Conservation (phyloP, 208 protist species). For the Crithidia brevicula region DNA sequence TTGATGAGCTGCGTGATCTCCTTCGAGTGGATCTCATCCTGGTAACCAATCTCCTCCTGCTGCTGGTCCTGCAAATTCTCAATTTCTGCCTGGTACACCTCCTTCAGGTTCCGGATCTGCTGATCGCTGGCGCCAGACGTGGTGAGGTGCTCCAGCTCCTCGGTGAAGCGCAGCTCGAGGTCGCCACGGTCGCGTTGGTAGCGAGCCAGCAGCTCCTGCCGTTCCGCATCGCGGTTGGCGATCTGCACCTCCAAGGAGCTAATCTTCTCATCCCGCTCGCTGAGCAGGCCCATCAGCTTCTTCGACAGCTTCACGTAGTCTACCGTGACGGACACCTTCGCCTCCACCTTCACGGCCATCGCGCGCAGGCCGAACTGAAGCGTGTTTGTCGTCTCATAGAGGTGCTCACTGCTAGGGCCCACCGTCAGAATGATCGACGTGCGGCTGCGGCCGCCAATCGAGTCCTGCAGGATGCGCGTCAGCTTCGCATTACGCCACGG, state of each 20-base stretch:
- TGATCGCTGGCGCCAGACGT: slow-evolving; percentile 67
- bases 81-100: slow-evolving; percentile 79
- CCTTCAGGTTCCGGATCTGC: slow-evolving; percentile 77
- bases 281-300: slow-evolving; percentile 73
- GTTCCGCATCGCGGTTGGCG: slow-evolving; percentile 75
- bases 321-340: slow-evolving; percentile 77
- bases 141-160: slow-evolving; percentile 63
- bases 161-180: slow-evolving; percentile 62
- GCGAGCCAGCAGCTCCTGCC: slow-evolving; percentile 65
- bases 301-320: slow-evolving; percentile 86
- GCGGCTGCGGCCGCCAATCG: slow-evolving; percentile 89
- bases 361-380: slow-evolving; percentile 86
- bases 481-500: slow-evolving; percentile 94
- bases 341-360: slow-evolving; percentile 87
- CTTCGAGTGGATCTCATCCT: slow-evolving; percentile 82
- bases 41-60: slow-evolving; percentile 79
- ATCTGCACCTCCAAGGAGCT: slow-evolving; percentile 79
- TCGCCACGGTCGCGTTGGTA: slow-evolving; percentile 64
- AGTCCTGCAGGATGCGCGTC: slow-evolving; percentile 92
- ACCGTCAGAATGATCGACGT: slow-evolving; percentile 91
- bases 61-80: slow-evolving; percentile 89
- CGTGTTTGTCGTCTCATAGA: slow-evolving; percentile 88
- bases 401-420: slow-evolving; percentile 82
- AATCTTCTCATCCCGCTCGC: slow-evolving; percentile 78
- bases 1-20: slow-evolving; percentile 79